phyloP scores from a whole-genome alignment of 1,139 yeast species.

The Suhomyces taliae region DNA sequence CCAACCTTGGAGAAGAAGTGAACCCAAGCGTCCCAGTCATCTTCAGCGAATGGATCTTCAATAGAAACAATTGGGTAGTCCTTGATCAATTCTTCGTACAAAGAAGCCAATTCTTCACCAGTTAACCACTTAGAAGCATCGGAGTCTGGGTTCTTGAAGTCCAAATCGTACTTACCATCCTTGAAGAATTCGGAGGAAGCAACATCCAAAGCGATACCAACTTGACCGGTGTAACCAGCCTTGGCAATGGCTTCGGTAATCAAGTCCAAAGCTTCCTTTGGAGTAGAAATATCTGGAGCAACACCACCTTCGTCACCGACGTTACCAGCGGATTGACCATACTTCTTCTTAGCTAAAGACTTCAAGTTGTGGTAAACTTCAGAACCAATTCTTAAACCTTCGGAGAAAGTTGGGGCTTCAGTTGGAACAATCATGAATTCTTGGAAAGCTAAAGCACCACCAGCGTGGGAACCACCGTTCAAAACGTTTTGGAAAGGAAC shows the following conservation, averaged over 20 bases:
- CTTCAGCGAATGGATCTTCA: conserved; percentile 98
- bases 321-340: conserved; percentile 97
- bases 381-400: conserved; percentile 92
- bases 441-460: conserved; percentile 97
- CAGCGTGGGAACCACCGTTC: conserved; percentile 99
- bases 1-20: conserved; percentile 73
- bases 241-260: conserved; percentile 80
- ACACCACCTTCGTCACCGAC: conserved; percentile 99
- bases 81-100: conserved; percentile 73
- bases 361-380: conserved; percentile 96
- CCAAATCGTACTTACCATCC: conserved; percentile 94
- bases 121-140: conserved; percentile 87
- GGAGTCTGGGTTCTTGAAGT: conserved; percentile 93
- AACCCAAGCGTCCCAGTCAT: conserved; percentile 97
- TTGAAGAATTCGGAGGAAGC: conserved; percentile 97
- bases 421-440: conserved; percentile 98
- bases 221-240: conserved; percentile 92
- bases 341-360: conserved; percentile 83
- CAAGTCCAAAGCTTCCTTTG: conserved; percentile 94
- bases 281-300: conserved; percentile 91
- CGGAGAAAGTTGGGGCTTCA: conserved; percentile 82
- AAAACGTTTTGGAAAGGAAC: conserved; percentile 97
- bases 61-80: conserved; percentile 96
- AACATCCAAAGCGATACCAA: conserved; percentile 88
- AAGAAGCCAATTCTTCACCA: conserved; percentile 80